Conservation (phyloP, 768 basidiomycete genomes). For the Suillus americanus region DNA sequence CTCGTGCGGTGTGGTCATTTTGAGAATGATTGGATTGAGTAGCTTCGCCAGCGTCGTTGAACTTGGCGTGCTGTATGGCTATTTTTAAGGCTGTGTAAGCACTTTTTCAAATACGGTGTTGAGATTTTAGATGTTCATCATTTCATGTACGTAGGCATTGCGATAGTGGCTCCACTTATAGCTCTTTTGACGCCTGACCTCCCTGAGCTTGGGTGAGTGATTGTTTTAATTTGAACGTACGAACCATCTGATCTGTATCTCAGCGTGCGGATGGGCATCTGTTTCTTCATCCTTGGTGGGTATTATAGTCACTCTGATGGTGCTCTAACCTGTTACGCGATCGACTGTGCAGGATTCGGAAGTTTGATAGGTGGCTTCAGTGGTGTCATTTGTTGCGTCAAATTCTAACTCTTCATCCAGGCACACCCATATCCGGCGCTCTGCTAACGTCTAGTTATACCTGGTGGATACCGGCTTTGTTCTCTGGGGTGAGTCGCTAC, state of each 20-base stretch:
- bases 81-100: constrained; percentile 46
- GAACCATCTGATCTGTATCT: background rate
- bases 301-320: background rate
- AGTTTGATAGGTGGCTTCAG: constrained; percentile 18
- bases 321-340: no score
- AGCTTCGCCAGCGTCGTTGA: constrained; percentile 38
- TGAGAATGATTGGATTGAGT: constrained; percentile 43
- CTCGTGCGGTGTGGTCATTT: constrained; percentile 38
- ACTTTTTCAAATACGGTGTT: background rate
- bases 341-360: constrained; percentile 20
- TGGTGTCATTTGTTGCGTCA: background rate
- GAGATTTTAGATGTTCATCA: background rate
- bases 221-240: background rate
- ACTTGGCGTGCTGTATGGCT: constrained; percentile 47
- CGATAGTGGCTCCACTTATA: constrained; percentile 43
- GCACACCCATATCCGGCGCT: constrained; percentile 57
- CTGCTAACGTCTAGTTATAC: constrained; percentile 47
- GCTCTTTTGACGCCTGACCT: constrained; percentile 42
- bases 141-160: constrained; percentile 31
- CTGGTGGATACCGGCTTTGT: constrained; percentile 60
- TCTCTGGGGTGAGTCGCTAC: constrained; percentile 38
- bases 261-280: constrained; percentile 44
- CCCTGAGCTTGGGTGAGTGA: constrained; percentile 48
- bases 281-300: constrained; percentile 43
- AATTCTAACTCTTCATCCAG: constrained; percentile 32